Evolutionary conservation across 768 basidiomycete genomes (phyloP), one percentile per base, ranked within the genome.

Genomic region (Serendipita vermifera): DNA sequence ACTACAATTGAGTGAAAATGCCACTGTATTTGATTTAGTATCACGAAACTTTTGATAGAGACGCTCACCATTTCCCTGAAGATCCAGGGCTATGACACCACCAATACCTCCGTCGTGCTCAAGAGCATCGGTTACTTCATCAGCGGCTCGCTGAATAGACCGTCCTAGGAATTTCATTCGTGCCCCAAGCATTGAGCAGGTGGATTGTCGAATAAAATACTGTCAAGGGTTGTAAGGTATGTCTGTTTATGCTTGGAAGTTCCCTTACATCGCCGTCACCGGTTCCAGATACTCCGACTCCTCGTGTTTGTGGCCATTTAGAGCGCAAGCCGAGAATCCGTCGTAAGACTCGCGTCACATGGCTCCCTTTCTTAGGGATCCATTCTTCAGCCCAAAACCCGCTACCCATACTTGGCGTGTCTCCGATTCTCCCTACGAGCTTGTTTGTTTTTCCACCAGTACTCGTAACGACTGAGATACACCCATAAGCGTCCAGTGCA

Each of bases 381-480:
- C 87, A 90, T 67, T 87, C 81, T 62, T 86, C 86, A 6, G 86
- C 85, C 86, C 86, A 90, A 68, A 82, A 90, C 0, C 87, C 88
- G 11, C 77, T 70, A 3, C 83, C 86, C 78, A 85, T 81, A 27
- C 75, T 66, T 0, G 87, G 87, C 1, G 88, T 90, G 62, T 89
- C 88, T 2, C 87, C 87, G n/a, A 90, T 72, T 3, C 87, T 75
- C 5, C 87, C 87, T 15, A 81, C 82, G 6, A 87, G 73, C 66
- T 91, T 91, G 68, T 91, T 91, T 33, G 86, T 90, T 43, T 71
- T 72, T 1, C 88, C 87, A 33, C 88, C 88, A 0, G 87, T 91
- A 1, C 87, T 88, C 1, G 88, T 90, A 15, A 82, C 70, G 2
- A 74, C 69, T 1, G 81, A 78, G 57, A 90, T 80, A 63, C 86